phyloP scores from a whole-genome alignment of 306 rosid genomes.

The Aeschynomene evenia region DNA sequence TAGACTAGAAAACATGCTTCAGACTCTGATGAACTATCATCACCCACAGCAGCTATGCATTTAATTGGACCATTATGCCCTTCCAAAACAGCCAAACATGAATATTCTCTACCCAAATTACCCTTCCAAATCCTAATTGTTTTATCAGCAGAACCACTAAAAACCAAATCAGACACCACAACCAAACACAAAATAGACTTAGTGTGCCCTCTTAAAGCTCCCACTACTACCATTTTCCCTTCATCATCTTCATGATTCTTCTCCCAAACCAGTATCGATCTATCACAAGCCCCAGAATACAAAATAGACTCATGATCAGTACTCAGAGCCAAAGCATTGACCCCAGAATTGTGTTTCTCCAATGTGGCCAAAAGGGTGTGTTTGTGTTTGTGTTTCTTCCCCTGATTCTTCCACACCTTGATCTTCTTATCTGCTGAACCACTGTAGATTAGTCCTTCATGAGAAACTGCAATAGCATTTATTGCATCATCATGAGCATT shows the following conservation, averaged over 20 bases:
- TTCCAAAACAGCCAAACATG: constrained; percentile 67
- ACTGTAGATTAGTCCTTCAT: constrained; percentile 59
- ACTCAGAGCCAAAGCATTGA: constrained; percentile 77
- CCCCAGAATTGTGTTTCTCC: constrained; percentile 76
- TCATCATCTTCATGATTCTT: background rate
- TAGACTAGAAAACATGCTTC: constrained; percentile 52
- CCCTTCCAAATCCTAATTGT: constrained; percentile 77
- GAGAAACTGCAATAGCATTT: constrained; percentile 62
- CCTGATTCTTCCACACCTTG: constrained; percentile 64
- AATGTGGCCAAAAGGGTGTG: constrained; percentile 48
- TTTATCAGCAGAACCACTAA: constrained; percentile 89
- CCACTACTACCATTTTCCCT: constrained; percentile 52
- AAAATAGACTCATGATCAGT: constrained; percentile 51
- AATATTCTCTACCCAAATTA: constrained; percentile 36
- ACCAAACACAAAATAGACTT: constrained; percentile 70
- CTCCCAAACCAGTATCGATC: constrained; percentile 82
- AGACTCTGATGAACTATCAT: constrained; percentile 34
- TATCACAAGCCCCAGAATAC: constrained; percentile 84
- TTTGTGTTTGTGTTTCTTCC: constrained; percentile 49
- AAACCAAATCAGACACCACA: constrained; percentile 60
- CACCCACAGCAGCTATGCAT: constrained; percentile 62
- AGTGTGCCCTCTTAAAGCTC: constrained; percentile 72
- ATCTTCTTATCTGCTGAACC: constrained; percentile 89
- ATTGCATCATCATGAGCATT: constrained; percentile 88
- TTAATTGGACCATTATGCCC: constrained; percentile 80